Evolutionary conservation across 192 early-diverging fungal genomes (phyloP).

Genomic region (Backusella circina): DNA sequence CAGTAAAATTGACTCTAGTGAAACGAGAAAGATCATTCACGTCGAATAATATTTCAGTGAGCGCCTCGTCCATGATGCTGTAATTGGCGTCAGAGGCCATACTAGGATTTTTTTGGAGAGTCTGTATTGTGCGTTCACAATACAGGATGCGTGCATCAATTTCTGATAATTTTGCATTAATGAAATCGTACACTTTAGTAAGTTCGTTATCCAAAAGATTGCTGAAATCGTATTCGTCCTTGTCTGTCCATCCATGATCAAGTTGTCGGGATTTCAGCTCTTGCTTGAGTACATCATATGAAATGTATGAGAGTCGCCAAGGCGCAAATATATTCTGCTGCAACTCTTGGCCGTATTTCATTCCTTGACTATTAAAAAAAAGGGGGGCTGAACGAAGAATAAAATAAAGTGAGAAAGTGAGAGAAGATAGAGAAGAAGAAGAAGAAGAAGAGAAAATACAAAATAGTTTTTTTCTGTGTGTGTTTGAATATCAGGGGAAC

Average conservation of each 20-base stretch:
- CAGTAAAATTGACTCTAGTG: conserved; percentile 76
- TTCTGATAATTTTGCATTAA: conserved; percentile 72
- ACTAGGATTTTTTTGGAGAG: conserved; percentile 44
- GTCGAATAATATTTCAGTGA: conserved; percentile 69
- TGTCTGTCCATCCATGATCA: conserved; percentile 53
- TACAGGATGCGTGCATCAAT: conserved; percentile 72
- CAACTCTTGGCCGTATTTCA: conserved; percentile 90
- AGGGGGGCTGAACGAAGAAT: background rate
- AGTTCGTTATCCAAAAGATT: conserved; percentile 84
- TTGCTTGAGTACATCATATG: conserved; percentile 82
- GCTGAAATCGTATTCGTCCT: conserved; percentile 77
- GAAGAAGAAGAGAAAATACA: background rate
- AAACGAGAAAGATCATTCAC: conserved; percentile 79
- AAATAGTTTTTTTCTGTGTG: background rate
- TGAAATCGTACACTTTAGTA: conserved; percentile 77
- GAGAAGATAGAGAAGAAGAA: background rate
- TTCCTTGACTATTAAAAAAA: conserved; percentile 24
- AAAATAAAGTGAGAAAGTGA: background rate
- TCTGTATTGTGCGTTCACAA: conserved; percentile 57
- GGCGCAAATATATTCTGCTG: conserved; percentile 63
- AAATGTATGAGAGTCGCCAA: conserved; percentile 82
- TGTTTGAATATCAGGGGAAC: conserved; percentile 2
- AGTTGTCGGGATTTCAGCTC: conserved; percentile 69
- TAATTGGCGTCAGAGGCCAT: conserved; percentile 44
- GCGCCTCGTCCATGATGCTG: conserved; percentile 55